Conservation (phyloP, 305 asterid species). For the Solanum chacoense region DNA sequence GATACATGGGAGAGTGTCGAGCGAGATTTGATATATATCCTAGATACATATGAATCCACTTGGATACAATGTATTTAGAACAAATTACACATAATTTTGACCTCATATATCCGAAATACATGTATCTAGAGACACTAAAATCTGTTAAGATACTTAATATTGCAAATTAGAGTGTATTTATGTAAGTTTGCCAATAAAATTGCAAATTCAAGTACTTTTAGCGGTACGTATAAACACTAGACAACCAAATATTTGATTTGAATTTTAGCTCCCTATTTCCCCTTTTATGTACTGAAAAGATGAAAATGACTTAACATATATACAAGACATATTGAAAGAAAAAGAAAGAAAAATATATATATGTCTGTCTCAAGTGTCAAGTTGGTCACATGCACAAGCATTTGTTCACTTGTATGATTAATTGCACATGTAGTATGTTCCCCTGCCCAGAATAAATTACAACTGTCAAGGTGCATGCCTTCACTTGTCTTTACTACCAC, state of each 20-base stretch:
- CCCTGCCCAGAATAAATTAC: slow-evolving; percentile 53
- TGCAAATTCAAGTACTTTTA: not conserved
- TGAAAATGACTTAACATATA: not conserved
- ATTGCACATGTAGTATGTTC: slow-evolving; percentile 74
- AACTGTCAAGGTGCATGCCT: slow-evolving; percentile 35
- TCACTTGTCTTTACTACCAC: slow-evolving; percentile 31
- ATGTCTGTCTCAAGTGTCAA: slow-evolving; percentile 21
- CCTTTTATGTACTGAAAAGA: not conserved
- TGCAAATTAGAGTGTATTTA: too few species aligned
- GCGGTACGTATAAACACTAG: not conserved
- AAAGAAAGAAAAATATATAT: not conserved
- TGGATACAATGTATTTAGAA: too few species aligned
- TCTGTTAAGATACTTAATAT: not conserved
- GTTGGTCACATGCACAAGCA: slow-evolving; percentile 57
- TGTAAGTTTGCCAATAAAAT: not conserved
- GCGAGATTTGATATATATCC: too few species aligned
- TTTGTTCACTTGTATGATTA: slow-evolving; percentile 26
- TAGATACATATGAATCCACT: too few species aligned
- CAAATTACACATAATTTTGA: too few species aligned
- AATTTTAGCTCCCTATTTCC: not conserved
- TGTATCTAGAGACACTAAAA: not conserved
- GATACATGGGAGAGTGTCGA: too few species aligned
- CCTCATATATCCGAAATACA: not conserved
- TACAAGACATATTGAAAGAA: not conserved
- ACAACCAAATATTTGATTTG: not conserved